A percentile compares a stretch with the other conserved stretches of the same genome.
Conservation (phyloP, 2,329 filamentous ascomycete species). For the Neofusicoccum umdonicola region DNA sequence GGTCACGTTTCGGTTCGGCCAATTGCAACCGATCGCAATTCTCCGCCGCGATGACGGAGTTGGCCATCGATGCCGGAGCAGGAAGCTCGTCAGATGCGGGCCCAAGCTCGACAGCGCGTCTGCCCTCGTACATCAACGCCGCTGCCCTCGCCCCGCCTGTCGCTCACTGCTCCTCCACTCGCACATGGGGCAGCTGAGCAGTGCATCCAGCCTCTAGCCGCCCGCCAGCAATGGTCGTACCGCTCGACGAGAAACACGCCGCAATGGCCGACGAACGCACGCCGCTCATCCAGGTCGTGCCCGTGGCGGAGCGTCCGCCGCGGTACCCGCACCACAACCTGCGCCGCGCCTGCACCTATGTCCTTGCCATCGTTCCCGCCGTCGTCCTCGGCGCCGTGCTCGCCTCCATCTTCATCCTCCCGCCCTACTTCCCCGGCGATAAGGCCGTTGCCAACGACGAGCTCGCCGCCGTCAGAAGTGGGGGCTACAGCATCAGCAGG, state of each 20-base stretch:
- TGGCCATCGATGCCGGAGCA: neutral
- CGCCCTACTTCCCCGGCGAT: slow-evolving; percentile 32
- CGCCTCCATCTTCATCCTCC: slow-evolving; percentile 38
- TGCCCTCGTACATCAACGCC: neutral
- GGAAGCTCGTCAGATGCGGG: slow-evolving; percentile 12
- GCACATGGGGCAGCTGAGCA: slow-evolving; percentile 14
- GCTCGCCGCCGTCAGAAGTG: slow-evolving; percentile 22
- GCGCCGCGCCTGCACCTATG: slow-evolving; percentile 66
- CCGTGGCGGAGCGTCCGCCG: slow-evolving; percentile 52
- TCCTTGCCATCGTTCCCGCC: slow-evolving; percentile 41
- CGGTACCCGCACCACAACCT: slow-evolving; percentile 55
- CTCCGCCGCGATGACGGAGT: neutral
- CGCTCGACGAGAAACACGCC: slow-evolving; percentile 18
- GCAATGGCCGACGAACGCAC: slow-evolving; percentile 58
- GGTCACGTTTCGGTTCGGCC: neutral
- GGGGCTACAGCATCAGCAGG: slow-evolving; percentile 28
- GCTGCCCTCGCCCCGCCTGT: neutral
- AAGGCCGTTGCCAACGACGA: slow-evolving; percentile 23
- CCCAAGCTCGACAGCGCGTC: slow-evolving; percentile 8
- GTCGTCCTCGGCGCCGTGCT: slow-evolving; percentile 37
- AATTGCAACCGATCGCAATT: slow-evolving; percentile 4
- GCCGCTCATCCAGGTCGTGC: slow-evolving; percentile 65
- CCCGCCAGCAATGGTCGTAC: slow-evolving; percentile 6
- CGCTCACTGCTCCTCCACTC: slow-evolving; percentile 8
- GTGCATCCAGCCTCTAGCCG: neutral